These are phyloP conservation scores for Podospora didyma DNA, from an alignment of 495 filamentous ascomycete genomes.

Conservation along the genomic window DNA sequence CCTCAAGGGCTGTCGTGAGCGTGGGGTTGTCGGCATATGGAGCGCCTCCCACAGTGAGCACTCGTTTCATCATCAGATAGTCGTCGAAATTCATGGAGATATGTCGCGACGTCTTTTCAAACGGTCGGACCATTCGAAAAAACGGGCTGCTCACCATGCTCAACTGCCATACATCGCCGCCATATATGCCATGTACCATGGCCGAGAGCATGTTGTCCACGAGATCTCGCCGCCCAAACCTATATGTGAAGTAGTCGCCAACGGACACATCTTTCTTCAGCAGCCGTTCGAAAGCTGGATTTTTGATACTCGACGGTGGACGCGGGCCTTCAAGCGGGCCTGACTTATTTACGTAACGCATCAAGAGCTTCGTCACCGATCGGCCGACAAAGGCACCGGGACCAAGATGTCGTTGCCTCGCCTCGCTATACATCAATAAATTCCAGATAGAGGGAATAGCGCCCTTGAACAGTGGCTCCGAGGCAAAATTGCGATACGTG, in stretches of 20 bases:
- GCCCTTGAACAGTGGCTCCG: constrained; percentile 63
- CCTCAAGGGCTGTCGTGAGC: constrained; percentile 4
- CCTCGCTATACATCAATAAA: constrained; percentile 16
- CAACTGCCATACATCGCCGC: constrained; percentile 81
- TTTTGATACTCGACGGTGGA: not conserved
- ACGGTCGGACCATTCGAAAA: not conserved
- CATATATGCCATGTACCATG: constrained; percentile 86
- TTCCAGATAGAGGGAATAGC: constrained; percentile 38
- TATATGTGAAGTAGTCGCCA: constrained; percentile 59
- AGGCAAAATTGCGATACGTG: constrained; percentile 39
- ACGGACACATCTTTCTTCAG: constrained; percentile 62
- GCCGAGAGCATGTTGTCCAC: constrained; percentile 76
- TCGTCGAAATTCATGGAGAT: constrained; percentile 1
- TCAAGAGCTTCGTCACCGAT: too few relatives aligned
- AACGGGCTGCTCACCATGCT: constrained; percentile 56
- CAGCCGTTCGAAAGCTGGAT: not conserved
- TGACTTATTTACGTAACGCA: too few relatives aligned
- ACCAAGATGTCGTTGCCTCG: not conserved
- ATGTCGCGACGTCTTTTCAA: not conserved
- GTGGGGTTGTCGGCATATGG: not conserved
- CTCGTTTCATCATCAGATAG: too few relatives aligned
- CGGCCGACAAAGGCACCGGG: too few relatives aligned
- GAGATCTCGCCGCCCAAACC: constrained; percentile 47
- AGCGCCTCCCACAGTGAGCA: too few relatives aligned
- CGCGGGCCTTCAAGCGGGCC: too few relatives aligned